phyloP scores from a whole-genome alignment of 495 filamentous ascomycete genomes.

The Lophiotrema nucula region DNA sequence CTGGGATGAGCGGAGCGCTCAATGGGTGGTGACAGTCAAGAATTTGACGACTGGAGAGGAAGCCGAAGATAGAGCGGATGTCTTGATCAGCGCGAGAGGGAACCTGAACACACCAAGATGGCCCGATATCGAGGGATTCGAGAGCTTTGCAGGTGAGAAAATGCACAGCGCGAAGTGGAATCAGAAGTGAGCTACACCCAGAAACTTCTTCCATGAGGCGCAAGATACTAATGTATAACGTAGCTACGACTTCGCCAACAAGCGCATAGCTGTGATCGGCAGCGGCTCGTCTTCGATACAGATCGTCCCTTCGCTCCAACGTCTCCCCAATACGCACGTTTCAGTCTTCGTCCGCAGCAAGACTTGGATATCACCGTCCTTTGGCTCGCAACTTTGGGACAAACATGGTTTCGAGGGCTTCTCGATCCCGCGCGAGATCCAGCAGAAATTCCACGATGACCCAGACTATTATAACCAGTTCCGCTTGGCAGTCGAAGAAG shows the following conservation, averaged over 20 bases:
- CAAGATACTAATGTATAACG: background rate
- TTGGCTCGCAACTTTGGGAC: constrained; percentile 31
- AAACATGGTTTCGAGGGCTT: constrained; percentile 29
- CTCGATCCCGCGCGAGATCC: constrained; percentile 10
- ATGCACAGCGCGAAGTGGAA: constrained; percentile 43
- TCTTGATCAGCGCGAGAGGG: constrained; percentile 39
- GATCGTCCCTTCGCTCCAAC: constrained; percentile 39
- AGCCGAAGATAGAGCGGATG: constrained; percentile 32
- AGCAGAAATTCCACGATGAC: constrained; percentile 15
- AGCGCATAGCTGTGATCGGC: constrained; percentile 41
- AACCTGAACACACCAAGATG: constrained; percentile 39
- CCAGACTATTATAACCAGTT: constrained; percentile 38
- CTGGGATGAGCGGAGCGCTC: constrained; percentile 33
- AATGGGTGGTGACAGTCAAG: constrained; percentile 39
- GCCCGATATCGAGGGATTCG: constrained; percentile 39
- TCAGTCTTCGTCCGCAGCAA: constrained; percentile 38
- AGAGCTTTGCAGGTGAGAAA: constrained; percentile 38
- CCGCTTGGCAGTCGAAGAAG: constrained; percentile 38
- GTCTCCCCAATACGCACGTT: constrained; percentile 29
- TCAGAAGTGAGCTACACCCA: constrained; percentile 10
- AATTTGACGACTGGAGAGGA: constrained; percentile 29
- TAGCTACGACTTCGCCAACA: constrained; percentile 40
- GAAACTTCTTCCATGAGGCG: background rate
- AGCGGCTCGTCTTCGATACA: constrained; percentile 40
- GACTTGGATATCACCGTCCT: constrained; percentile 41